These are phyloP conservation scores for Solanum medicagineum DNA, from an alignment of 257 asterid species.

Conservation along the genomic window DNA sequence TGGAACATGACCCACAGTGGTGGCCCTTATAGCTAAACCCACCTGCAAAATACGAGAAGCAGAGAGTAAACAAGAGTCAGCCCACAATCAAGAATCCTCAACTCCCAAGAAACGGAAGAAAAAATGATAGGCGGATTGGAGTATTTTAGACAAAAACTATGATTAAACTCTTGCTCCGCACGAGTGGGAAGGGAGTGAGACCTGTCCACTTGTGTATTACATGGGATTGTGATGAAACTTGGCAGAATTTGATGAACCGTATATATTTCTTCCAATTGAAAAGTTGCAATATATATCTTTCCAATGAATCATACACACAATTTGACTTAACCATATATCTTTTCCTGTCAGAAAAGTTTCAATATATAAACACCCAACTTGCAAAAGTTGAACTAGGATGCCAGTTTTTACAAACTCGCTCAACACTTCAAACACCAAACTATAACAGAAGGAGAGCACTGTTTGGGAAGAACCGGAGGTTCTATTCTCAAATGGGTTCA, in stretches of 20 bases:
- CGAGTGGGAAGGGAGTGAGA: neutral
- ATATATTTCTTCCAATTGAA: neutral
- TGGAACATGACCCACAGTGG: constrained; percentile 53
- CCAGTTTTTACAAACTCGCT: neutral
- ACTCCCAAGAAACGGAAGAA: neutral
- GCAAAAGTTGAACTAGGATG: neutral
- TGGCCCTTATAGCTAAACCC: constrained; percentile 58
- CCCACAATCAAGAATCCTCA: neutral
- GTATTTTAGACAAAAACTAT: neutral
- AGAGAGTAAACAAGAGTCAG: neutral
- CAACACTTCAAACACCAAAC: neutral
- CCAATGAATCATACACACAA: neutral
- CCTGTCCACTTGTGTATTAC: neutral
- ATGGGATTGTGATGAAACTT: neutral
- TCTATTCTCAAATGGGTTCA: neutral
- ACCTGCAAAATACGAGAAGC: constrained; percentile 31
- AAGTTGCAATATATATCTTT: neutral
- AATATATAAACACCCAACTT: neutral
- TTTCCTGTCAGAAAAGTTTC: neutral
- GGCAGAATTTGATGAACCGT: neutral
- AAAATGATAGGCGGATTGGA: neutral
- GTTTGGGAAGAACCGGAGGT: neutral
- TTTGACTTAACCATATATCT: neutral
- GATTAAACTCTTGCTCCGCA: neutral
- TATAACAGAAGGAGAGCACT: neutral